These are phyloP conservation scores for Cerrena zonata DNA, from an alignment of 1,284 basidiomycete species.

Conservation along the genomic window DNA sequence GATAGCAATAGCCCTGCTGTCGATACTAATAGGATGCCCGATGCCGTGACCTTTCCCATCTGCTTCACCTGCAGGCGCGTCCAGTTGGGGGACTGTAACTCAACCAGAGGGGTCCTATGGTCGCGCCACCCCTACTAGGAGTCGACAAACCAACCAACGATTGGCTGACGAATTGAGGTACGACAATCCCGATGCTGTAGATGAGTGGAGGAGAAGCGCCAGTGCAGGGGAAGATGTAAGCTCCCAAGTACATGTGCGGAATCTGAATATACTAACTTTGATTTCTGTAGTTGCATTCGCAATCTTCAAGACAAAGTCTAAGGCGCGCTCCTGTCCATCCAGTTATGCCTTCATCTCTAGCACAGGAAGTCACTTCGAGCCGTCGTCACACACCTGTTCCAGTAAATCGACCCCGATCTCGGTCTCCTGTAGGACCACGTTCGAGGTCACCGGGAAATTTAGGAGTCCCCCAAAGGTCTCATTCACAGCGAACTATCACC, in stretches of 20 bases:
- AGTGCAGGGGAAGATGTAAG: slow-evolving; percentile 12
- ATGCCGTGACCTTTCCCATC: slow-evolving; percentile 21
- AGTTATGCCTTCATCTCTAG: slow-evolving; percentile 6
- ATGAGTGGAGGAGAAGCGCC: slow-evolving; percentile 32
- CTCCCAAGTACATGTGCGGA: background rate
- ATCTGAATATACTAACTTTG: background rate
- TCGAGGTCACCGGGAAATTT: background rate
- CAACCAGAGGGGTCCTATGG: slow-evolving; percentile 13
- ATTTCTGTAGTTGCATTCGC: slow-evolving; percentile 5
- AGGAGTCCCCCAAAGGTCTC: background rate
- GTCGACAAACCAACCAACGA: slow-evolving; percentile 13
- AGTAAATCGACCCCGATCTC: slow-evolving; percentile 14
- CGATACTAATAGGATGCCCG: slow-evolving; percentile 20
- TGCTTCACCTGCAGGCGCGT: slow-evolving; percentile 10
- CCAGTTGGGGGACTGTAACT: slow-evolving; percentile 8
- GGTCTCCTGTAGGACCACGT: slow-evolving; percentile 13
- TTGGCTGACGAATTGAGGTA: slow-evolving; percentile 31
- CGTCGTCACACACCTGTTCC: background rate
- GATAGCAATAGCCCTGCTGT: slow-evolving; percentile 25
- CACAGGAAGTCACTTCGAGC: background rate
- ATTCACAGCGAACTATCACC: slow-evolving; percentile 1
- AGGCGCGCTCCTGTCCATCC: slow-evolving; percentile 4
- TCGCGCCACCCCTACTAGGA: slow-evolving; percentile 18
- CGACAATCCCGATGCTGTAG: slow-evolving; percentile 30
- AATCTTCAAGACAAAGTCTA: slow-evolving; percentile 5